phyloP scores from a whole-genome alignment of 140 eudicot genomes.

The Erigeron philadelphicus region DNA sequence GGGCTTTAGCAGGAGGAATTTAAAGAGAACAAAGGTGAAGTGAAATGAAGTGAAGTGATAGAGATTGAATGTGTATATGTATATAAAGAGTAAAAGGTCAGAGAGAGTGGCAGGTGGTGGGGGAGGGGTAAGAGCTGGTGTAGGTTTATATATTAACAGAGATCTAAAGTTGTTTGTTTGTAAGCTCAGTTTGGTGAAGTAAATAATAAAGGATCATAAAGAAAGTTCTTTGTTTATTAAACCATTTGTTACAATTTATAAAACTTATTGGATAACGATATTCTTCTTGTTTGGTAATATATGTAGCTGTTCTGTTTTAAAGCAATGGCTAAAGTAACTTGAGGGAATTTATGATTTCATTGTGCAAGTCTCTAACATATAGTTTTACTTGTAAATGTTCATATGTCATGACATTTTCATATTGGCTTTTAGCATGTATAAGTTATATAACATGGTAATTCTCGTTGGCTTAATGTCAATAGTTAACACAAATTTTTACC shows the following conservation, averaged over 20 bases:
- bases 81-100: slow-evolving; percentile 22
- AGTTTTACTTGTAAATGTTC: neutral
- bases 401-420: no score
- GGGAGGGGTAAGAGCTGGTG: slow-evolving; percentile 14
- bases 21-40: slow-evolving; percentile 26
- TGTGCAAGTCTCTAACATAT: no score
- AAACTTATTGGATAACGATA: neutral
- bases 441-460: no score
- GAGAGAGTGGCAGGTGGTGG: slow-evolving; percentile 25
- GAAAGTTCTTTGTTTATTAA: slow-evolving; percentile 11
- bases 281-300: neutral
- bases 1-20: slow-evolving; percentile 28
- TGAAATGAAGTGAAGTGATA: slow-evolving; percentile 13
- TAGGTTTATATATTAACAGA: slow-evolving; percentile 8
- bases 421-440: no score
- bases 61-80: slow-evolving; percentile 27
- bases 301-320: neutral
- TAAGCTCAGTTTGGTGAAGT: slow-evolving; percentile 15
- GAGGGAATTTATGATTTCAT: neutral
- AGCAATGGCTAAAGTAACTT: neutral
- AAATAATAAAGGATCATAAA: neutral
- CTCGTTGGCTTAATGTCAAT: no score
- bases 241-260: neutral
- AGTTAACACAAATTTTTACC: no score
- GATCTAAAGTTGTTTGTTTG: slow-evolving; percentile 14